Evolutionary conservation across 1,139 yeast genomes (phyloP).

Genomic region (Kodamaea plutei): DNA sequence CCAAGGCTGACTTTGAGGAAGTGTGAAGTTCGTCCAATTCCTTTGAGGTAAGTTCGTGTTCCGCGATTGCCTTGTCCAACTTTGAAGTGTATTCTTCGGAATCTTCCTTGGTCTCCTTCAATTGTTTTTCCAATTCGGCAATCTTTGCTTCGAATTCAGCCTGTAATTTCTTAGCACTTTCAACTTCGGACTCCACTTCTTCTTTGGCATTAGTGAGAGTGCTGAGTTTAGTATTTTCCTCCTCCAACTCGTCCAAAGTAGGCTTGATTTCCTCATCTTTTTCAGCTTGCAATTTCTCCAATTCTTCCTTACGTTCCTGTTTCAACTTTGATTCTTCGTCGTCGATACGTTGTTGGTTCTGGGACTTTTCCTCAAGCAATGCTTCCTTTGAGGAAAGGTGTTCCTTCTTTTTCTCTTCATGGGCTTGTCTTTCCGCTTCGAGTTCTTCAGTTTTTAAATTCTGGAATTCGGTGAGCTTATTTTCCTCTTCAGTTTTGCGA

Average conservation of each 20-base stretch:
- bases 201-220: conserved; percentile 38
- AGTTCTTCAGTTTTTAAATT: conserved; percentile 35
- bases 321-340: conserved; percentile 42
- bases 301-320: conserved; percentile 38
- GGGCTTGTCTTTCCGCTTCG: conserved; percentile 32
- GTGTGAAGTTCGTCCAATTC: conserved; percentile 29
- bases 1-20: conserved; percentile 22
- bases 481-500: conserved; percentile 38
- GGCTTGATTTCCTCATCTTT: conserved; percentile 43
- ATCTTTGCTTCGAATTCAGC: conserved; percentile 33
- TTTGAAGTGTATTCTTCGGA: conserved; percentile 31
- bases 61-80: conserved; percentile 26
- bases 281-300: conserved; percentile 43
- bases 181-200: conserved; percentile 34
- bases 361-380: conserved; percentile 36
- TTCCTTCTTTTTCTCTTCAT: conserved; percentile 28
- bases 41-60: conserved; percentile 32
- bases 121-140: conserved; percentile 33
- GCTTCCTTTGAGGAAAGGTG: conserved; percentile 37
- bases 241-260: conserved; percentile 37
- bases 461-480: conserved; percentile 31
- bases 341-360: conserved; percentile 39
- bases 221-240: conserved; percentile 36
- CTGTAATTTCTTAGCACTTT: conserved; percentile 27
- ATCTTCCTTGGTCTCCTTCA: conserved; percentile 36